Conservation (phyloP, 371 early-diverging fungal genomes). For the Nematocida sp. region DNA sequence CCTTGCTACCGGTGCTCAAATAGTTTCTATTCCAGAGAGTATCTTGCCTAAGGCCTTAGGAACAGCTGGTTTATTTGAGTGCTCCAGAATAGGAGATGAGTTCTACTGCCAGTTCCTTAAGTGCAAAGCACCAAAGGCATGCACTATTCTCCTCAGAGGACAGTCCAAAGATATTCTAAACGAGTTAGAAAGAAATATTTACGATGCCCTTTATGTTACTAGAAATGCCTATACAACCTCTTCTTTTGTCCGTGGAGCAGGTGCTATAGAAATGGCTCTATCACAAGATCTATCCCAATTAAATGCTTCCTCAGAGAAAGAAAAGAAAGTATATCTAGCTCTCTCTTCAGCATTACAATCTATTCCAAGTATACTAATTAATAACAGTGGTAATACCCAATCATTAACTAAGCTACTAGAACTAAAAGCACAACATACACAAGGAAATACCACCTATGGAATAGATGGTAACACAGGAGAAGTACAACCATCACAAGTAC, state of each 20-base stretch:
- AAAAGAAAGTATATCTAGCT: conserved; percentile 55
- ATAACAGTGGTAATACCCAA: conserved; percentile 78
- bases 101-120: conserved; percentile 71
- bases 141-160: conserved; percentile 91
- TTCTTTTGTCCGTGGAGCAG: conserved; percentile 87
- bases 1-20: conserved; percentile 89
- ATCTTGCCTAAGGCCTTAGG: conserved; percentile 87
- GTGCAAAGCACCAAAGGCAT: conserved; percentile 92
- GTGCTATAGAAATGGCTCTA: conserved; percentile 99
- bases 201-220: conserved; percentile 96
- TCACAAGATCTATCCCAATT: conserved; percentile 17
- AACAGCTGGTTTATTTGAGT: conserved; percentile 85
- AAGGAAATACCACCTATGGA: conserved; percentile 89
- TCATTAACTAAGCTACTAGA: conserved; percentile 81
- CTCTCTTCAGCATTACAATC: conserved; percentile 89
- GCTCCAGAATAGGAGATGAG: conserved; percentile 96
- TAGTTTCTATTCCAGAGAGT: conserved; percentile 91
- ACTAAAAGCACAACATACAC: conserved; percentile 87
- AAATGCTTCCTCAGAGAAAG: conserved; percentile 13
- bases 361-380: conserved; percentile 90
- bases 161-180: conserved; percentile 93
- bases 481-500: conserved; percentile 85
- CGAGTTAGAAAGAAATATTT: conserved; percentile 96
- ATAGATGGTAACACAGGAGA: conserved; percentile 83
- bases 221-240: conserved; percentile 91